Evolutionary conservation across 345 rosid species (phyloP).

Genomic region (Hibiscus tridactylites): DNA sequence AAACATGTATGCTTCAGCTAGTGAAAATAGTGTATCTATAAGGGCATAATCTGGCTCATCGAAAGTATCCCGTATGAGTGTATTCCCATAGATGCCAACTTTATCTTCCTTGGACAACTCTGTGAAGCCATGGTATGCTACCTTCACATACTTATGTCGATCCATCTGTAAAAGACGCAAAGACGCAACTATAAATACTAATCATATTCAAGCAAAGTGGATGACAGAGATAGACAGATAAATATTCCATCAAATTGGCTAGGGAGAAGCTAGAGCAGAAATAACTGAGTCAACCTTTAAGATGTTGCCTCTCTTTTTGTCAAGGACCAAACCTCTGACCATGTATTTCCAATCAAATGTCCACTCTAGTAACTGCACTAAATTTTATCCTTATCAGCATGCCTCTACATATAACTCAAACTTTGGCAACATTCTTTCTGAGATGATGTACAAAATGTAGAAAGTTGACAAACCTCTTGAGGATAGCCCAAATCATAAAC

Average conservation of each 20-base stretch:
- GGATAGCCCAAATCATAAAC: conserved; percentile 90
- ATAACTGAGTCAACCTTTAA: conserved; percentile 49
- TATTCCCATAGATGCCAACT: conserved; percentile 72
- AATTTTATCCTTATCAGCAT: conserved; percentile 8
- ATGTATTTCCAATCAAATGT: conserved; percentile 87
- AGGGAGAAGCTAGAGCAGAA: not conserved
- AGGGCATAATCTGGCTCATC: conserved; percentile 96
- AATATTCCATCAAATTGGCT: too few species aligned
- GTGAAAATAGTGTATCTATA: conserved; percentile 89
- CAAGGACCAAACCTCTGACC: conserved; percentile 97
- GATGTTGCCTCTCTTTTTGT: conserved; percentile 95
- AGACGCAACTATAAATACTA: conserved; percentile 9
- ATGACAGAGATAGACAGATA: not conserved
- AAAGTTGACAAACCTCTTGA: conserved; percentile 50
- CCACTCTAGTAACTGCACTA: conserved; percentile 67
- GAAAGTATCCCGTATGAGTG: conserved; percentile 76
- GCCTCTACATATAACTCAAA: not conserved
- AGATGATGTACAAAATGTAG: not conserved
- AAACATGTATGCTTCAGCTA: conserved; percentile 93
- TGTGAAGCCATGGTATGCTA: conserved; percentile 92
- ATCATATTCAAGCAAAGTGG: not conserved
- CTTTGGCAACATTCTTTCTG: not conserved
- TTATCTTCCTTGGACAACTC: conserved; percentile 92
- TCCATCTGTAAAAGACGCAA: conserved; percentile 62
- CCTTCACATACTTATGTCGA: conserved; percentile 93